A percentile compares a stretch with the other conserved stretches of the same genome.
Conservation (phyloP, 2,329 filamentous ascomycete species). For the Chaetoscypha palmicola region DNA sequence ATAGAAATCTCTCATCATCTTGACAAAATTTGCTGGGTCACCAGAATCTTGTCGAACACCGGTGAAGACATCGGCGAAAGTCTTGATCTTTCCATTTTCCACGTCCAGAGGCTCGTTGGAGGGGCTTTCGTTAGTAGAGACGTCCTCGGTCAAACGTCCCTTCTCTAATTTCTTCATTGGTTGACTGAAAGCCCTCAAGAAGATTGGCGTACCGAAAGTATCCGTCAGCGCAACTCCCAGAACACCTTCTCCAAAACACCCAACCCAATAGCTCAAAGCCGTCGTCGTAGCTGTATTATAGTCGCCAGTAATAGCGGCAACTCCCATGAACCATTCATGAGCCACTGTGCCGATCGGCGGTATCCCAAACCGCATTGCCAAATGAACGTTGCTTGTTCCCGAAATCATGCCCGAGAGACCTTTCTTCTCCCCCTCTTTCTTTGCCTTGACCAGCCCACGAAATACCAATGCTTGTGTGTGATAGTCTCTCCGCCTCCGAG, state of each 20-base stretch:
- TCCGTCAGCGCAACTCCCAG: slow-evolving; percentile 88
- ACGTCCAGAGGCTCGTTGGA: slow-evolving; percentile 25
- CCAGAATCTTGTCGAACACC: slow-evolving; percentile 69
- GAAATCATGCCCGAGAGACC: slow-evolving; percentile 67
- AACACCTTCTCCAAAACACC: slow-evolving; percentile 79
- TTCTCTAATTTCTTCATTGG: slow-evolving; percentile 40
- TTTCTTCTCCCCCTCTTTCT: slow-evolving; percentile 58
- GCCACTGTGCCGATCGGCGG: slow-evolving; percentile 83
- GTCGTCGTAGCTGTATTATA: slow-evolving; percentile 80
- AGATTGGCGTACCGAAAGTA: slow-evolving; percentile 88
- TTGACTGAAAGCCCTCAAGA: slow-evolving; percentile 75
- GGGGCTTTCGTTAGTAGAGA: slow-evolving; percentile 34
- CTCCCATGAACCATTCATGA: slow-evolving; percentile 99
- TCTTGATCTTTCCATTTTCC: slow-evolving; percentile 37
- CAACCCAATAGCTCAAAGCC: slow-evolving; percentile 81
- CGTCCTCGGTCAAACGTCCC: slow-evolving; percentile 2
- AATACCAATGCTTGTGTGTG: slow-evolving; percentile 92
- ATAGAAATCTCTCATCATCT: slow-evolving; percentile 46
- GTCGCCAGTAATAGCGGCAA: slow-evolving; percentile 81
- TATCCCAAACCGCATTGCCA: slow-evolving; percentile 88
- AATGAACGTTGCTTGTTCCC: slow-evolving; percentile 93
- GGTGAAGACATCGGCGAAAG: slow-evolving; percentile 59
- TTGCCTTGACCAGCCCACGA: slow-evolving; percentile 73
- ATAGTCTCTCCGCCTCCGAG: slow-evolving; percentile 81
- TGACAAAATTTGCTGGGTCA: slow-evolving; percentile 59